Conservation (phyloP, 1,284 basidiomycete species). For the Earliella scabrosa region DNA sequence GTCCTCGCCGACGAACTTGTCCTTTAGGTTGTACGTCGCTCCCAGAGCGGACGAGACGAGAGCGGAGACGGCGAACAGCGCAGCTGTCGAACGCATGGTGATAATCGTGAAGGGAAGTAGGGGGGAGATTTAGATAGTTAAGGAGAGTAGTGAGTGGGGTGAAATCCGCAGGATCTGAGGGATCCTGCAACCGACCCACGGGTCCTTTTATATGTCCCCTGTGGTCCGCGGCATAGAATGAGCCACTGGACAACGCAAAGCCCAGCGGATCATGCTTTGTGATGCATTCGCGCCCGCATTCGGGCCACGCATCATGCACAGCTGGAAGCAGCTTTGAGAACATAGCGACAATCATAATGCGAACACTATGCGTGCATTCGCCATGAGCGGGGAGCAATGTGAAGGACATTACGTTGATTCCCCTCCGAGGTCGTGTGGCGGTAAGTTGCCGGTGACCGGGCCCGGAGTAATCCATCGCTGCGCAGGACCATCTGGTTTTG, state of each 20-base stretch:
- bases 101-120: conserved; percentile 1
- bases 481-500: not conserved
- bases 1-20: conserved; percentile 50
- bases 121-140: not conserved
- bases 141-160: conserved; percentile 4
- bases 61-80: conserved; percentile 25
- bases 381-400: not conserved
- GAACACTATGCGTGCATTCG: not conserved
- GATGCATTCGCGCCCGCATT: conserved; percentile 15
- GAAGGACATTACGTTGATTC: not conserved
- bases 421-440: not conserved
- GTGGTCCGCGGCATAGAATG: not conserved
- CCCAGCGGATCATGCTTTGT: conserved; percentile 14
- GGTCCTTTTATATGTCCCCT: conserved; percentile 13
- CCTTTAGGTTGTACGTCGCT: conserved; percentile 46
- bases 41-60: conserved; percentile 27
- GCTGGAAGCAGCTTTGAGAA: not conserved
- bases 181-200: conserved; percentile 3
- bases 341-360: conserved; percentile 16
- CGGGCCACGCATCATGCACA: conserved; percentile 1
- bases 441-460: not conserved
- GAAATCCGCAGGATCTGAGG: conserved; percentile 25
- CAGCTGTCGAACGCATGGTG: conserved; percentile 29
- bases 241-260: conserved; percentile 1
- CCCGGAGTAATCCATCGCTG: not conserved